Conservation (phyloP, 345 rosid genomes). For the Firmiana major region DNA sequence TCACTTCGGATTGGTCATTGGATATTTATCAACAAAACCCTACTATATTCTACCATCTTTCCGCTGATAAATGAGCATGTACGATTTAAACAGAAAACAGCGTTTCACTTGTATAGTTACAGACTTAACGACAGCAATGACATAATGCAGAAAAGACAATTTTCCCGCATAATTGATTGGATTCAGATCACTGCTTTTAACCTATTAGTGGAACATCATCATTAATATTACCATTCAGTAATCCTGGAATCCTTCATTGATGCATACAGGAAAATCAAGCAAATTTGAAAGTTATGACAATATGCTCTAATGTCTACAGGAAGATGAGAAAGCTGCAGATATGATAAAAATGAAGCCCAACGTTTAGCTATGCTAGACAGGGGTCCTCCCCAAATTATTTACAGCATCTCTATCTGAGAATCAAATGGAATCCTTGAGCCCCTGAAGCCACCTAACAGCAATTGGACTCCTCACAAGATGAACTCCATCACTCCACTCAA, state of each 20-base stretch:
- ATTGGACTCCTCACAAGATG: conserved; percentile 9
- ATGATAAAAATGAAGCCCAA: background rate
- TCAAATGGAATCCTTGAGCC: conserved; percentile 6
- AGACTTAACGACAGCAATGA: background rate
- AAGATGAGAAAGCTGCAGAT: background rate
- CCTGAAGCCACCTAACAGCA: conserved; percentile 10
- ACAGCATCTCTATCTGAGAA: background rate
- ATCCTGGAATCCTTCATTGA: background rate
- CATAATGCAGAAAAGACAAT: background rate
- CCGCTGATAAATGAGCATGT: background rate
- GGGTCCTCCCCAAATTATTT: background rate
- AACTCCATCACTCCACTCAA: conserved; percentile 62
- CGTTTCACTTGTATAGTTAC: background rate
- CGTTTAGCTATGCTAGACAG: background rate
- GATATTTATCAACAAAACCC: background rate
- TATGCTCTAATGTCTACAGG: background rate
- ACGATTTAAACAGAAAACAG: background rate
- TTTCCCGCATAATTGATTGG: background rate
- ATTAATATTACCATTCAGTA: background rate
- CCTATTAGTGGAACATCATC: background rate
- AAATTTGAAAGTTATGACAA: background rate
- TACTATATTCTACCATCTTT: background rate
- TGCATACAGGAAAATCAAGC: background rate
- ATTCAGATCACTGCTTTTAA: background rate
- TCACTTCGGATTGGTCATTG: background rate